Percentiles rank a stretch among this genome's conserved stretches.
These are phyloP conservation scores for Circinella minor DNA, from an alignment of 371 early-diverging fungal genomes.

Conservation along the genomic window DNA sequence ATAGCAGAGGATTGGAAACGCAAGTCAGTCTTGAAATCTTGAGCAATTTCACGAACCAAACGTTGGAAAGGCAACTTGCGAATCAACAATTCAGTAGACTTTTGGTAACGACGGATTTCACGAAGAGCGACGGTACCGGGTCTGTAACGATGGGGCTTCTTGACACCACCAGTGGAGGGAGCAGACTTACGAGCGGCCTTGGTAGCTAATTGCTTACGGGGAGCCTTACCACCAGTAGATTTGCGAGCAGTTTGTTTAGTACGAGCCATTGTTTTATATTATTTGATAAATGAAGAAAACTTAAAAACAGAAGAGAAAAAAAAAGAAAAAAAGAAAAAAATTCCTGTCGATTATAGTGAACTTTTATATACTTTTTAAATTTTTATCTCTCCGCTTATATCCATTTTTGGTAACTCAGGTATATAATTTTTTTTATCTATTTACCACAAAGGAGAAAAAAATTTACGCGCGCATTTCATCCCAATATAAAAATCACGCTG, in stretches of 20 bases:
- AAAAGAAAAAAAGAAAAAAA: slow-evolving; percentile 11
- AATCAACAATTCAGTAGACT: slow-evolving; percentile 96
- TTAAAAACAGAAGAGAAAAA: not conserved
- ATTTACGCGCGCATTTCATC: not conserved
- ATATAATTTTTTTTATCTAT: not conserved
- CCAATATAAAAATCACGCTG: not conserved
- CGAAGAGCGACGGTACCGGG: slow-evolving; percentile 92
- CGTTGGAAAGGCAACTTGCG: slow-evolving; percentile 99
- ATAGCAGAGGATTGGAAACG: slow-evolving; percentile 98
- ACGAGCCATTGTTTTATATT: slow-evolving; percentile 77
- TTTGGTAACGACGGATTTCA: slow-evolving; percentile 98
- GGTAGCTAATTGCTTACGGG: slow-evolving; percentile 97
- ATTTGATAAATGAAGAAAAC: slow-evolving; percentile 2
- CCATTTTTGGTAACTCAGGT: not conserved
- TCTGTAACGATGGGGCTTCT: slow-evolving; percentile 88
- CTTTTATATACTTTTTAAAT: not conserved
- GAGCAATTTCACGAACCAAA: slow-evolving; percentile 94
- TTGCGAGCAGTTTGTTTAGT: slow-evolving; percentile 99
- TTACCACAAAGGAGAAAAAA: not conserved
- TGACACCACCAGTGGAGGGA: slow-evolving; percentile 60
- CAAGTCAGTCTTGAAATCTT: slow-evolving; percentile 96
- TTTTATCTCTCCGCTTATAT: not conserved
- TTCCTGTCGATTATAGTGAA: not conserved
- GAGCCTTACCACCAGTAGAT: slow-evolving; percentile 98
- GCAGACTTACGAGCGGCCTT: slow-evolving; percentile 79